These are phyloP conservation scores for Coccomyxa subellipsoidea DNA, from an alignment of 163 green algal genomes.

Conservation along the genomic window DNA sequence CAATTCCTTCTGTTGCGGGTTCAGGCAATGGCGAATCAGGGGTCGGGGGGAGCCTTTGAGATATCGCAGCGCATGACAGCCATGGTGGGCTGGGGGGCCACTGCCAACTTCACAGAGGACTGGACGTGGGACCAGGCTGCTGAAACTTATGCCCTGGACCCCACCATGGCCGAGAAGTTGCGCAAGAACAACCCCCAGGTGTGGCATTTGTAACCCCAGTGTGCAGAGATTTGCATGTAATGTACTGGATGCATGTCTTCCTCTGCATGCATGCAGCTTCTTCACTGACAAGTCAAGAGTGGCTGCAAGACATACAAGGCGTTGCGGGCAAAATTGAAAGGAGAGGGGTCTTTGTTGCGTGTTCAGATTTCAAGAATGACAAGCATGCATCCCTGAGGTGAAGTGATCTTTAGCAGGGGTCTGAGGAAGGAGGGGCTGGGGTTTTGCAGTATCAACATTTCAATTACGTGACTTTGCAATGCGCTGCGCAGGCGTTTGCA, in stretches of 20 bases:
- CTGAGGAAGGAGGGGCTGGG: too few species aligned
- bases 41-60: constrained; percentile 94
- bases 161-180: constrained; percentile 86
- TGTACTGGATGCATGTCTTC: too few species aligned
- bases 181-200: constrained; percentile 81
- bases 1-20: too few species aligned
- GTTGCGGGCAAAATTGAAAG: neutral
- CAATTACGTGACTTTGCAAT: neutral
- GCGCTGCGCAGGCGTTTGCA: constrained; percentile 73
- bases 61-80: constrained; percentile 95
- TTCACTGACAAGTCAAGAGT: neutral
- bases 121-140: constrained; percentile 90
- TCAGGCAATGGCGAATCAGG: constrained; percentile 84
- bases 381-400: too few species aligned
- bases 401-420: too few species aligned
- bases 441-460: too few species aligned
- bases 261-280: too few species aligned
- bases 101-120: constrained; percentile 80
- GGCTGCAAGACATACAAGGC: too few species aligned
- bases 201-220: neutral
- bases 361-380: neutral
- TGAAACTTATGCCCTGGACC: constrained; percentile 74
- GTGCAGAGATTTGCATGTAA: neutral
- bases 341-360: neutral
- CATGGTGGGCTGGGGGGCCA: constrained; percentile 90